Evolutionary conservation across 2,329 filamentous ascomycete genomes (phyloP), one percentile per base, ranked within the genome.

Genomic region (Ramichloridium luteum): DNA sequence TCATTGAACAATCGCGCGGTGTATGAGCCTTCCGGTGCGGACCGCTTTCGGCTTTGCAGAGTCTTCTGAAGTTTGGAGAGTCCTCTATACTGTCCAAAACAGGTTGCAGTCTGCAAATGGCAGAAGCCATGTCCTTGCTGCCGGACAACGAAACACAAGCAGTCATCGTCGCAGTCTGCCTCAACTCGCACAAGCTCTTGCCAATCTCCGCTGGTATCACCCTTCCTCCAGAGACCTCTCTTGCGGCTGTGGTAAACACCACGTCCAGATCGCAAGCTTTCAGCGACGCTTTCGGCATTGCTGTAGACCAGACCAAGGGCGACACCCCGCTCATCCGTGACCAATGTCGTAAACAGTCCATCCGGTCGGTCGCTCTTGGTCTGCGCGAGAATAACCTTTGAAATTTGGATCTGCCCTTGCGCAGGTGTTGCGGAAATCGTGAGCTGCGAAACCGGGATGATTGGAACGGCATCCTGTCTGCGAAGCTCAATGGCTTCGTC

Each of bases 221-320:
- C 90, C 64, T 98, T 98, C 59, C 93, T 80, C 90, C 90, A 98
- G 16, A 98, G 61, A 1, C 90, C 90, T 27, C 90, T 74, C 65
- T 94, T 96, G 31, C 90, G 72, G 62, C 88, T 96, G 60, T 94
- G 85, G 56, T 98, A 98, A 22, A 96, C 88, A 17, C 90, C 86
- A 9, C 70, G 68, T 13, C 77, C 77, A 5, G 84, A 93, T 49
- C 73, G 74, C 38, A 98, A 55, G 22, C 88, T 88, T 61, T 93
- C 88, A 6, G 75, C 67, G 18, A 98, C 75, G 54, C 88, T 96
- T 57, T 92, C 82, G 41, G 80, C 74, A 51, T 82, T 94, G 59
- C 86, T 93, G 66, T 94, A 98, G 12, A 94, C 90, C 42, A 98
- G 62, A 1, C 90, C 90, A 10, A 98, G 64, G 6, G 84, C 82